Conservation (phyloP, 225 moss, liverwort and hornwort genomes). For the Antitrichia curtipendula region DNA sequence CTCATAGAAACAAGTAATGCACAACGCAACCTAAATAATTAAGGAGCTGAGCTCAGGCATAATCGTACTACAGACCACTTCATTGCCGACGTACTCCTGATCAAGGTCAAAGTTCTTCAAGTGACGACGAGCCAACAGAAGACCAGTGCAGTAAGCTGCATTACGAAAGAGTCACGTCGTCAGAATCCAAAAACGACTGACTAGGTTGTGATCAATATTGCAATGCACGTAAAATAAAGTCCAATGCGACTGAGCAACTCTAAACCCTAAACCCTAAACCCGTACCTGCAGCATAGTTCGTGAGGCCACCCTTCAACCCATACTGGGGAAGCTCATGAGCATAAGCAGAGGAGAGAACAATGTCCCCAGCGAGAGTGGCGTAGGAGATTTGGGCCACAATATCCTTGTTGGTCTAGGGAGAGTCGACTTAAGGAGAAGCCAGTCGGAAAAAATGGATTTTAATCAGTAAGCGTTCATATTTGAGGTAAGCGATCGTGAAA, state of each 20-base stretch:
- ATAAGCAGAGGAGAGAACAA: background rate
- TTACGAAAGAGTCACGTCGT: background rate
- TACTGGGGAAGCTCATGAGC: background rate
- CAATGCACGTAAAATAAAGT: background rate
- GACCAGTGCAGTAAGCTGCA: background rate
- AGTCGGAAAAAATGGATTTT: background rate
- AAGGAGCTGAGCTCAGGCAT: background rate
- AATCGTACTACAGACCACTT: background rate
- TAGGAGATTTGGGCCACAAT: constrained; percentile 30
- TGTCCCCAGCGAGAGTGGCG: background rate
- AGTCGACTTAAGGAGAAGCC: background rate
- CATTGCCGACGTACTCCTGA: background rate
- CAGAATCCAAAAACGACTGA: background rate
- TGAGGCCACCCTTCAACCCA: background rate
- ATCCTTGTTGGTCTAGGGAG: constrained; percentile 52
- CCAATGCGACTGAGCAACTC: background rate
- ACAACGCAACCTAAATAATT: background rate
- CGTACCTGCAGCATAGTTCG: background rate
- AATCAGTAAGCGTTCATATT: no score
- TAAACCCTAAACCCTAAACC: background rate
- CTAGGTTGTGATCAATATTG: background rate
- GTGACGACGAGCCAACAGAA: background rate
- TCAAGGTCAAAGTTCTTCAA: background rate
- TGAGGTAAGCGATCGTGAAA: no score
- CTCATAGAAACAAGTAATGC: background rate